Conservation (phyloP, 805 yeast genomes). For the Hanseniaspora clermontiae region DNA sequence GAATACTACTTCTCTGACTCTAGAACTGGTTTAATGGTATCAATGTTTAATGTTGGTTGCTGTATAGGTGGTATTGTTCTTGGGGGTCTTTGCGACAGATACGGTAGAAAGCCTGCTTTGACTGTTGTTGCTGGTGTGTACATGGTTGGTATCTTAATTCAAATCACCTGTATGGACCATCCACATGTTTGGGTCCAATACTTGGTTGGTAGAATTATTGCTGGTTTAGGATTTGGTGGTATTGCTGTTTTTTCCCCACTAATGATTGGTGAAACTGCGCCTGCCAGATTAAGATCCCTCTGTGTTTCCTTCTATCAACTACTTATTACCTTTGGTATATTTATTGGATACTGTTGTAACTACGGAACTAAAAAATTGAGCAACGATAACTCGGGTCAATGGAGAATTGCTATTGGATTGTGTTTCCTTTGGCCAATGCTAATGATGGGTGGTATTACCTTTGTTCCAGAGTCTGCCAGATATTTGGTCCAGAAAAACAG, state of each 20-base stretch:
- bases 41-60: conserved; percentile 56
- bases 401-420: conserved; percentile 56
- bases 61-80: conserved; percentile 54
- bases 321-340: conserved; percentile 51
- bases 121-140: conserved; percentile 43
- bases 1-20: conserved; percentile 36
- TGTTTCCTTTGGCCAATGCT: conserved; percentile 32
- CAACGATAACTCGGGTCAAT: conserved; percentile 34
- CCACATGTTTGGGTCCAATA: conserved; percentile 45
- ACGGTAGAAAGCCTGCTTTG: conserved; percentile 50
- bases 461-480: conserved; percentile 62
- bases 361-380: conserved; percentile 43
- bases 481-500: conserved; percentile 39
- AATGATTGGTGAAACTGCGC: conserved; percentile 48
- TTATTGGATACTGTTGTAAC: conserved; percentile 55
- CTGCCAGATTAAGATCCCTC: conserved; percentile 49
- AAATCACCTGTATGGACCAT: conserved; percentile 38
- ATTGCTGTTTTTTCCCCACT: conserved; percentile 63
- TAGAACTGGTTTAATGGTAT: conserved; percentile 42
- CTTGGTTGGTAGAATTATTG: conserved; percentile 52
- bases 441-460: conserved; percentile 35
- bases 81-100: conserved; percentile 43
- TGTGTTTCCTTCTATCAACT: conserved; percentile 51
- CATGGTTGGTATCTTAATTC: conserved; percentile 48
- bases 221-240: conserved; percentile 66